Conservation (phyloP, 179 eudicot species). For the Heliamphora ciliata region DNA sequence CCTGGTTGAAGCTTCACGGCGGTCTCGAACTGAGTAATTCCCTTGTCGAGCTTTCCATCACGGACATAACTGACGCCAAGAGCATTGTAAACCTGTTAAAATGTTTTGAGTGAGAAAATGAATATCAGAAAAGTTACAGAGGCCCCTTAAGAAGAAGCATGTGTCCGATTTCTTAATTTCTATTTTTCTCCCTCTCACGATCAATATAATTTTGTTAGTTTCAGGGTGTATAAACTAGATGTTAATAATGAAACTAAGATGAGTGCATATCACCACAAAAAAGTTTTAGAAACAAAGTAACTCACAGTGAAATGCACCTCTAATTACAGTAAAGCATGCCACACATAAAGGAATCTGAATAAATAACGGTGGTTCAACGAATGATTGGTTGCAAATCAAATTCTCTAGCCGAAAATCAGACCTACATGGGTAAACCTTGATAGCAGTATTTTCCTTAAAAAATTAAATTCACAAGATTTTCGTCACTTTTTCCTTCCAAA, state of each 20-base stretch:
- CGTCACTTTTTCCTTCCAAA: too few relatives aligned
- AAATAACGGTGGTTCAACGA: too few relatives aligned
- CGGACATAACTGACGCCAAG: conserved; percentile 80
- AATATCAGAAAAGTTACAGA: background rate
- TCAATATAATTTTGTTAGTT: background rate
- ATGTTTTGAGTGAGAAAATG: background rate
- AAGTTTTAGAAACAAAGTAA: background rate
- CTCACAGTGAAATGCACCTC: background rate
- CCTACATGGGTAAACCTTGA: too few relatives aligned
- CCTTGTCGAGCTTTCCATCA: conserved; percentile 80
- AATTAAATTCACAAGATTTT: too few relatives aligned
- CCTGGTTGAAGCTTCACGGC: conserved; percentile 96
- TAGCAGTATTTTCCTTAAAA: too few relatives aligned
- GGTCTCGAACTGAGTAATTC: conserved; percentile 68
- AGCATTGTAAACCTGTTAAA: conserved; percentile 77
- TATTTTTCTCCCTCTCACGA: background rate
- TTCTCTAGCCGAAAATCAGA: too few relatives aligned
- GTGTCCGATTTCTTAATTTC: background rate
- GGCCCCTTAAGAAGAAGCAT: background rate
- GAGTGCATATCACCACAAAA: background rate
- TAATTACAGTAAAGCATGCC: background rate
- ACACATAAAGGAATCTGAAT: background rate
- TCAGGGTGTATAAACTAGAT: background rate
- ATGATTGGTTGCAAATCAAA: too few relatives aligned
- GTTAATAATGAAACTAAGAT: background rate